Base-by-base conservation (phyloP, 805 yeast genomes). In the Starmerella stellata region DNA sequence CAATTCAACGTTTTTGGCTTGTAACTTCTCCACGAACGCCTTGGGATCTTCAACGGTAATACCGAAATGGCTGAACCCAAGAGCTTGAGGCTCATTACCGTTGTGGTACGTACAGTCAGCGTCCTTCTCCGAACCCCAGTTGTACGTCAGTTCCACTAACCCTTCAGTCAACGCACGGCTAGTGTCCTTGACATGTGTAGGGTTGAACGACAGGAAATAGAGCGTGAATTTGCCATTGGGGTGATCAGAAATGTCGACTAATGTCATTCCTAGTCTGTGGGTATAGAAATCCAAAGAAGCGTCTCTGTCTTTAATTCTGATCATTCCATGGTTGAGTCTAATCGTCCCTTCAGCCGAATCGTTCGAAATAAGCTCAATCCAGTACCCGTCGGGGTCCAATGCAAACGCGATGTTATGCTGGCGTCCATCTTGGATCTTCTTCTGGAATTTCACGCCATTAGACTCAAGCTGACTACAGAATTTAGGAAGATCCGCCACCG, bases 361-460 rank as follows among this genome's bases (percentile, higher is more conserved):
- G 49, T 71, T 75, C 52, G 73, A 74, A 48, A 87, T 70, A 52
- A 87, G 62, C 65, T 87, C 98, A 52, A 87, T 70, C 98, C 98
- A 87, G 63, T 90, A 90, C 51, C 90, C 90, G 60, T 87, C 87
- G 5, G 96, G 95, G 53, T 90, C 98, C 49, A 85, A 69, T 5
- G 77, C 93, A 59, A 87, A 90, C 0, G 96, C 96, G 62, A 90
- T 85, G 58, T 82, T 69, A 59, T 74, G 75, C 61, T 81, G 94
- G 60, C 95, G 74, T 28, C 98, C 98, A 55, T 87, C 96, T 29
- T 71, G 59, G 47, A 85, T 64, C 54, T 66, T 79, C 66, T 87
- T 90, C 61, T 85, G 72, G 65, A 87, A 87, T 37, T 60, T 55
- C 39, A 78, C 95, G 17, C 76, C 78, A 34, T 66, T 62, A 1